phyloP scores from a whole-genome alignment of 176 grass and related monocot genomes.

The Oryza rufipogon region DNA sequence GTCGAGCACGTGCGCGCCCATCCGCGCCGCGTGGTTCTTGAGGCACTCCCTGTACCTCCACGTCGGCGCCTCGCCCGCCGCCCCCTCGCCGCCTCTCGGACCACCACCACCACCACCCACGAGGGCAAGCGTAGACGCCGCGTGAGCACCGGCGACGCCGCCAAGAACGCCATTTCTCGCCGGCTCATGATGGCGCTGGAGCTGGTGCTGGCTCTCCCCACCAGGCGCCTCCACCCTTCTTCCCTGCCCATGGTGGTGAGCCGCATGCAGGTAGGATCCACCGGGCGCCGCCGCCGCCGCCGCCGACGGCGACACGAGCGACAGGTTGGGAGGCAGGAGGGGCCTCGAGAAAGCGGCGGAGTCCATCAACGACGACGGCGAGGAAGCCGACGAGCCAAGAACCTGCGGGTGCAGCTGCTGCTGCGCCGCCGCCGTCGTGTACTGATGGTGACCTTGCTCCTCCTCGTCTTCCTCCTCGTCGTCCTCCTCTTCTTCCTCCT shows the following conservation, averaged over 20 bases:
- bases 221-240: conserved; percentile 26
- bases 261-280: conserved; percentile 4
- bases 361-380: conserved; percentile 30
- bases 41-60: conserved; percentile 89
- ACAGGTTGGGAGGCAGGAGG: conserved; percentile 67
- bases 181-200: conserved; percentile 41
- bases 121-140: conserved; percentile 10
- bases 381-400: conserved; percentile 29
- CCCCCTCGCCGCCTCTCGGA: background rate
- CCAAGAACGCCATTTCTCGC: conserved; percentile 44
- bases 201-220: conserved; percentile 35
- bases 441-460: conserved; percentile 27
- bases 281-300: conserved; percentile 4
- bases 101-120: background rate
- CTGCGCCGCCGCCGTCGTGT: conserved; percentile 35
- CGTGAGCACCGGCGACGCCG: background rate
- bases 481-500: conserved; percentile 30
- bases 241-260: conserved; percentile 34
- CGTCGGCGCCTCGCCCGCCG: conserved; percentile 25
- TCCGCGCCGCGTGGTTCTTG: conserved; percentile 77
- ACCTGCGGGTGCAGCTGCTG: conserved; percentile 37
- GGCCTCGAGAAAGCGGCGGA: conserved; percentile 65
- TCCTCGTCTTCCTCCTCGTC: conserved; percentile 35
- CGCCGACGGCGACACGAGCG: conserved; percentile 50
- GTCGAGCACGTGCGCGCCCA: conserved; percentile 86